Conservation (phyloP, 108 stramenopile species). For the Schizochytrium sp. region DNA sequence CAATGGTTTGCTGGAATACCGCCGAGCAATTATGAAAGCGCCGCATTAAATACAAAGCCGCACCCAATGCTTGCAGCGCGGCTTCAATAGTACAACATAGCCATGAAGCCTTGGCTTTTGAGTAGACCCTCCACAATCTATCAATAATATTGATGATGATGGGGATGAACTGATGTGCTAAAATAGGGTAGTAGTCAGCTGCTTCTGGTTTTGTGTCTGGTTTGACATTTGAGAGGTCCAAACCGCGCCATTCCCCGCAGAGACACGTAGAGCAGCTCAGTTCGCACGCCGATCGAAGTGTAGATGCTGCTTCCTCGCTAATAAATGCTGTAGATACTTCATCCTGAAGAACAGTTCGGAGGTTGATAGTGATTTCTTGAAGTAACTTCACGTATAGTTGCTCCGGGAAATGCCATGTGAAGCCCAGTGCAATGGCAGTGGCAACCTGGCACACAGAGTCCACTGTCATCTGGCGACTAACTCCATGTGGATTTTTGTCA, state of each 20-base stretch:
- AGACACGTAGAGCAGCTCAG: neutral
- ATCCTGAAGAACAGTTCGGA: neutral
- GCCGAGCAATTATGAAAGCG: neutral
- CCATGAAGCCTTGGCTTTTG: neutral
- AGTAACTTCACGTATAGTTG: neutral
- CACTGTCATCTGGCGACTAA: too few relatives aligned
- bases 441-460: neutral
- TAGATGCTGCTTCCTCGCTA: neutral
- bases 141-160: neutral
- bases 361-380: neutral
- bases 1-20: neutral
- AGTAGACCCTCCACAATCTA: neutral
- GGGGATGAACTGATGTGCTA: neutral
- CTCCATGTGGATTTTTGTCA: too few relatives aligned
- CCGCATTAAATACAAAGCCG: neutral
- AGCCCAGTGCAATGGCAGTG: neutral
- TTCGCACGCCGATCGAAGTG: neutral
- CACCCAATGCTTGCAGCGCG: neutral
- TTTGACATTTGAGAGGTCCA: neutral
- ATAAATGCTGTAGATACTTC: neutral
- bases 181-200: neutral
- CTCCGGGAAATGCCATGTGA: neutral
- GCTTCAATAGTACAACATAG: neutral
- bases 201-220: constrained; percentile 12
- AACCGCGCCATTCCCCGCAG: neutral